Conservation (phyloP, 2,329 filamentous ascomycete genomes). For the Ceratocystis albifundus region DNA sequence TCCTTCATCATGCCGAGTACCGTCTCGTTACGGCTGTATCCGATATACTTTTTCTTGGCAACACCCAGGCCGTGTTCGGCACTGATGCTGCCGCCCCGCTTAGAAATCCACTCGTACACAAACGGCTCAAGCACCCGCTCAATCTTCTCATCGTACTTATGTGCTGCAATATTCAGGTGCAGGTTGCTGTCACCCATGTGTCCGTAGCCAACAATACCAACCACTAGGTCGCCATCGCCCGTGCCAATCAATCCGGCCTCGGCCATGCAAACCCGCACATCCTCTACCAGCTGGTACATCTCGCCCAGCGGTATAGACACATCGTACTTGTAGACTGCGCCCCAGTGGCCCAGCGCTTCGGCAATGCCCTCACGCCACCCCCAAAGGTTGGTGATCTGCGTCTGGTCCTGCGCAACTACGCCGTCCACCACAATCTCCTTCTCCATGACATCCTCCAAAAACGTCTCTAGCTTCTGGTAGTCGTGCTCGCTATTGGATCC, state of each 20-base stretch:
- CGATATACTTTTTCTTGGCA: conserved; percentile 91
- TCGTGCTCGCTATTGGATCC: conserved; percentile 93
- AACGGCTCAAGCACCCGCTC: conserved; percentile 85
- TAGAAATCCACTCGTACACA: conserved; percentile 92
- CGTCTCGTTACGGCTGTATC: conserved; percentile 78
- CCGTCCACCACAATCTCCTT: conserved; percentile 80
- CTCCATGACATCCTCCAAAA: conserved; percentile 85
- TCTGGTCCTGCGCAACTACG: conserved; percentile 85
- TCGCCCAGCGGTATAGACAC: conserved; percentile 82
- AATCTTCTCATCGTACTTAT: conserved; percentile 74
- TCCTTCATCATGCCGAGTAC: conserved; percentile 90
- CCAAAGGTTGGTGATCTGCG: conserved; percentile 78
- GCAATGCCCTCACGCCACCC: conserved; percentile 86
- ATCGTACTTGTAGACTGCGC: conserved; percentile 97
- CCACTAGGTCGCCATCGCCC: conserved; percentile 47
- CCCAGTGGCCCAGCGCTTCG: conserved; percentile 78
- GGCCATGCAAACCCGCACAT: conserved; percentile 60
- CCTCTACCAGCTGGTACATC: conserved; percentile 81
- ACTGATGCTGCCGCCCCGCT: conserved; percentile 83
- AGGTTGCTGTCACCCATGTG: conserved; percentile 97
- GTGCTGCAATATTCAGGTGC: conserved; percentile 78
- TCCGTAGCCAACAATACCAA: conserved; percentile 88
- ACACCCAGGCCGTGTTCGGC: conserved; percentile 91
- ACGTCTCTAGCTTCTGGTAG: conserved; percentile 75
- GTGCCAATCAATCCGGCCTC: conserved; percentile 67